Evolutionary conservation across 1,284 basidiomycete genomes (phyloP), one percentile per base, ranked within the genome.

Genomic region (Neotropicomus parvogracilis): DNA sequence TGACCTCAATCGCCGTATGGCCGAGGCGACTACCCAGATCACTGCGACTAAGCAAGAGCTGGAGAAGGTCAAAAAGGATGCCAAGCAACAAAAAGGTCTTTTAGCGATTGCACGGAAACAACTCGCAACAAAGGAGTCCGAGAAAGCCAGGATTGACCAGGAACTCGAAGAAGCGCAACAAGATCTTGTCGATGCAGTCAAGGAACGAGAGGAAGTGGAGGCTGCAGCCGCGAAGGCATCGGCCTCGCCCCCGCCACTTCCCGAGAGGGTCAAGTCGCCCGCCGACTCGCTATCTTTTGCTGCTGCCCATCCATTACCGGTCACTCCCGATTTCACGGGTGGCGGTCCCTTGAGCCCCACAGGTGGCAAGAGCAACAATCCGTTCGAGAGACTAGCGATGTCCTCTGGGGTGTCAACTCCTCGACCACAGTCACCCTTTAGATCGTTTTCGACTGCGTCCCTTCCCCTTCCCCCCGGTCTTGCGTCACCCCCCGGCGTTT

Each of bases 61-160:
- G 35, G 97, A 98, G 67, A 95, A 91, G 72, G 68, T 83, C 40
- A 93, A 85, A 73, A 97, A 94, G 70, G 94, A 98, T 42, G 91
- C 90, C 0, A 87, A 97, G 64, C 92, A 97, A 66, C 94, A 98
- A 70, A 97, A 94, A 68, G 97, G 95, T 12, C 75, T 97, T 49
- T 77, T 95, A 13, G 93, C 94, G 4, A 97, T 99, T 64, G 88
- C 91, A 9, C 88, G 88, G 74, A 99, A 99, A 70, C 97, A 99
- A 71, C 74, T 99, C 19, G 81, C 79, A 13, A 83, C 88, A 0
- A 88, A 91, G 42, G 95, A 98, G 68, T 73, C 76, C 0, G 88
- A 93, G 56, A 81, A 80, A 46, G 80, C 79, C 12, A 86, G 83
- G 60, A 75, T 77, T 2, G 81, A 86, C 56, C 80, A 81, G 60